Evolutionary conservation across 495 filamentous ascomycete species (phyloP), one percentile per base, ranked within the genome.

Genomic region (Penicillium chermesinum): DNA sequence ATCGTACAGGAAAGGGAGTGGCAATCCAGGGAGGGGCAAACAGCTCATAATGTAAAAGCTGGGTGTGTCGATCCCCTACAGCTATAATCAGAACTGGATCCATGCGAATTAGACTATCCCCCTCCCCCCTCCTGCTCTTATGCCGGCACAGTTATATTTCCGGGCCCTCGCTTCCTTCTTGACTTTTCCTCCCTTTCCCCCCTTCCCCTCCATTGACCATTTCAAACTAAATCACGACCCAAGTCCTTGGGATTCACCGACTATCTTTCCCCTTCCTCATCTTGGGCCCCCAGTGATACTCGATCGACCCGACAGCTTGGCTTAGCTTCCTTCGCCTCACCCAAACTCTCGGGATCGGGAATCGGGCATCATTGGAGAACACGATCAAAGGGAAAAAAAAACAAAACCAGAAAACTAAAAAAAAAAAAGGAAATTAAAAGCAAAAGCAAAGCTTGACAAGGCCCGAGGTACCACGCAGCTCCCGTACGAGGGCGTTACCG

Each of bases 231-330:
- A 19, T 41, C 14, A 17, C 46, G 49, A 59, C 50, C 47, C 45
- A 37, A 47, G 17, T 33, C 17, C 7, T 45, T 44, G 56, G 48
- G 41, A 57, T 38, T 38, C 10, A 38, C 37, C 38, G 3, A 7
- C 12, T 19, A 41, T 21, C 18, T 16, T 19, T 19, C 19, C 22
- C 30, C 30, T 48, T 10, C 14, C 37, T 33, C 30, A n/a, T 44
- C 16, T 38, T 13, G 34, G 22, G 21, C 18, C 36, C 42, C 46
- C 42, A 41, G 44, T 38, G 10, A 25, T 27, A 38, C 38, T 44
- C 10, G 21, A 44, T 44, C 55, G 58, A 62, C 61, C 61, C 61
- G 58, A 57, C 55, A 61, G 55, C 53, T 54, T 53, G 61, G 61
- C 58, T 58, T 61, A 57, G 48, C 30, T 46, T 49, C 19, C 20